A percentile compares a stretch with the other conserved stretches of the same genome.
Evolutionary conservation across 2,329 filamentous ascomycete species (phyloP).

Genomic region (Arthrobotrys conoides): DNA sequence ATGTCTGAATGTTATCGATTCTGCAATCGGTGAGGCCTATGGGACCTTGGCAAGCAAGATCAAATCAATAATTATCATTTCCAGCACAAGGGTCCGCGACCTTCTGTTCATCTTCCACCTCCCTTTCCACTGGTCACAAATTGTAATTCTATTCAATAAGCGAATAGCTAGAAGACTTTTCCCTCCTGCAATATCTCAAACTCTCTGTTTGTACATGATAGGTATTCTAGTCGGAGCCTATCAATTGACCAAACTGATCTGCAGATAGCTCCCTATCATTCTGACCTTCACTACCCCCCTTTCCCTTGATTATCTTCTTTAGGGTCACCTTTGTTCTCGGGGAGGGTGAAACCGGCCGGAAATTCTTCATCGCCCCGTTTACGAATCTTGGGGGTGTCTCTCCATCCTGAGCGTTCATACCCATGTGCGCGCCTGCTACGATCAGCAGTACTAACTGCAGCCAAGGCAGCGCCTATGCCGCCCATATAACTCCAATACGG

Average conservation of each 20-base stretch:
- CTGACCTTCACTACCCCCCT: not conserved
- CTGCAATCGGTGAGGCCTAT: not conserved
- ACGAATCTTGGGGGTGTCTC: not conserved
- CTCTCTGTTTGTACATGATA: too few relatives aligned
- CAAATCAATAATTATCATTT: too few relatives aligned
- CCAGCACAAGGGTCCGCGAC: too few relatives aligned
- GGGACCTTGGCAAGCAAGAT: not conserved
- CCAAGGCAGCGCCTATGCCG: not conserved
- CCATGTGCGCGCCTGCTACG: not conserved
- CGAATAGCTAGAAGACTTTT: too few relatives aligned
- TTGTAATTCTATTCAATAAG: too few relatives aligned
- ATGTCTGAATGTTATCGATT: conserved; percentile 9
- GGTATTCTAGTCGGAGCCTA: too few relatives aligned
- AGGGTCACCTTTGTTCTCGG: not conserved
- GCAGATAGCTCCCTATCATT: not conserved
- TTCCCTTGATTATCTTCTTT: not conserved
- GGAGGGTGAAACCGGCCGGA: not conserved
- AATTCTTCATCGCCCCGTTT: not conserved
- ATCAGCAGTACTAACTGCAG: not conserved
- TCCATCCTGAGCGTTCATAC: not conserved
- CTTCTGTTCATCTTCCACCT: too few relatives aligned
- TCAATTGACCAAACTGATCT: too few relatives aligned
- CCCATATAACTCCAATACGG: not conserved
- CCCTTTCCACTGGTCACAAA: too few relatives aligned
- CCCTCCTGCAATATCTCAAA: too few relatives aligned